Base-by-base conservation (phyloP, 305 asterid species). In the Plantago rigida region DNA sequence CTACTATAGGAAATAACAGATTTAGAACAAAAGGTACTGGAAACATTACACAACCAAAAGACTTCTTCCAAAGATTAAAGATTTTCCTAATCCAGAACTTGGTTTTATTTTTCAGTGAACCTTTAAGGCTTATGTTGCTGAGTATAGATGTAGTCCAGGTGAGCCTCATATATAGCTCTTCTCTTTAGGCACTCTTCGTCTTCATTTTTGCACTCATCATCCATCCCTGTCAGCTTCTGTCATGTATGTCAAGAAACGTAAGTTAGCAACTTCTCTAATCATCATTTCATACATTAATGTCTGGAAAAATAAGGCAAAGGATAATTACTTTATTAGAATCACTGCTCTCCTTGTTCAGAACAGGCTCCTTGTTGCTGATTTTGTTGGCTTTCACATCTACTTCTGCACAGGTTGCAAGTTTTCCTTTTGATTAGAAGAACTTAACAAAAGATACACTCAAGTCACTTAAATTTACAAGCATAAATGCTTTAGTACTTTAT, bases 141-240 rank as follows among this genome's bases (percentile, higher is more conserved):
- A 51, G 96, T 87, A 75, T 87, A 87, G 59, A 87, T 87, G 79
- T 87, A 87, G 59, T 87, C 96, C 71, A 87, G 58, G 63, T 87
- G 94, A 74, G 80, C 87, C 62, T 85, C 96, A 39, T 66, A 81
- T 45, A 79, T 31, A 64, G 61, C 53, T 79, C 94, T 85, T 70
- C 89, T 83, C 73, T 67, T 73, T 0, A 78, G 64, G 78, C 94
- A 83, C 56, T 83, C 92, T 55, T 71, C 78, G 19, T 88, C 94
- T 77, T 72, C 82, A 48, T 59, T 75, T 55, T 67, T 72, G 63
- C 94, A 85, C 53, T 76, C 75, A 52, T 2, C 26, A 22, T 78
- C 84, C 51, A 67, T 0, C 47, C 86, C 85, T 89, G 78, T 79
- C 66, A 84, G 57, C 59, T 63, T 51, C 95, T 82, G 75, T 57